These are phyloP conservation scores for Dictyostelium capitatum DNA, from an alignment of 78 protist species.

Conservation along the genomic window DNA sequence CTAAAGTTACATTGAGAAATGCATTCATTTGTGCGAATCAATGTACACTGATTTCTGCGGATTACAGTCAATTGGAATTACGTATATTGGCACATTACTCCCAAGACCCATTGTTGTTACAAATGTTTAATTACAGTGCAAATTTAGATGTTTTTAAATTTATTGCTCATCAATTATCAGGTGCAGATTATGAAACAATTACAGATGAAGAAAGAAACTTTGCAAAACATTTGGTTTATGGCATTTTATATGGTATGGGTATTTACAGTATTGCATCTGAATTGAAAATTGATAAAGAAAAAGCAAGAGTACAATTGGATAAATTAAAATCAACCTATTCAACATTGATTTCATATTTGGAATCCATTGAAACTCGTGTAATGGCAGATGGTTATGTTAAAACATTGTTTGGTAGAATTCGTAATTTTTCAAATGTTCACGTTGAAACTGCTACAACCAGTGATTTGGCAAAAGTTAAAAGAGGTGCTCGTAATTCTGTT, in stretches of 20 bases:
- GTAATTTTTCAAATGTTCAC: conserved; percentile 13
- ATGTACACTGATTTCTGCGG: conserved; percentile 45
- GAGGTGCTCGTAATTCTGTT: conserved; percentile 77
- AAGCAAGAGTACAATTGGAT: conserved; percentile 15
- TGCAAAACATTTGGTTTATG: conserved; percentile 80
- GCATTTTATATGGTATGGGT: conserved; percentile 86
- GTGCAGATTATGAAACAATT: conserved; percentile 1
- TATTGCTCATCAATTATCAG: conserved; percentile 38
- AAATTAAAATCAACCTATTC: conserved; percentile 39
- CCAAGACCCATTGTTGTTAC: conserved; percentile 36
- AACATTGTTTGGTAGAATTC: conserved; percentile 63
- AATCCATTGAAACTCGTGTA: neutral
- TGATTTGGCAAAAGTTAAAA: conserved; percentile 28
- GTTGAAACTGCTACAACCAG: neutral
- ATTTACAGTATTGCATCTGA: conserved; percentile 19
- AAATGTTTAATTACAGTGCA: conserved; percentile 32
- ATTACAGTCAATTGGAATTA: conserved; percentile 63
- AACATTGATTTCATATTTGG: conserved; percentile 8
- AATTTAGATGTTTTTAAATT: conserved; percentile 55
- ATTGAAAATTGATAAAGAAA: neutral
- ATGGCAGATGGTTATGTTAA: conserved; percentile 16
- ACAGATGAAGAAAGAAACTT: conserved; percentile 39
- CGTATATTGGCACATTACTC: conserved; percentile 78
- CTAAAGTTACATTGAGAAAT: conserved; percentile 27
- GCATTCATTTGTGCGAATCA: conserved; percentile 49